phyloP scores from a whole-genome alignment of 345 rosid species.

The Arabis alpina region DNA sequence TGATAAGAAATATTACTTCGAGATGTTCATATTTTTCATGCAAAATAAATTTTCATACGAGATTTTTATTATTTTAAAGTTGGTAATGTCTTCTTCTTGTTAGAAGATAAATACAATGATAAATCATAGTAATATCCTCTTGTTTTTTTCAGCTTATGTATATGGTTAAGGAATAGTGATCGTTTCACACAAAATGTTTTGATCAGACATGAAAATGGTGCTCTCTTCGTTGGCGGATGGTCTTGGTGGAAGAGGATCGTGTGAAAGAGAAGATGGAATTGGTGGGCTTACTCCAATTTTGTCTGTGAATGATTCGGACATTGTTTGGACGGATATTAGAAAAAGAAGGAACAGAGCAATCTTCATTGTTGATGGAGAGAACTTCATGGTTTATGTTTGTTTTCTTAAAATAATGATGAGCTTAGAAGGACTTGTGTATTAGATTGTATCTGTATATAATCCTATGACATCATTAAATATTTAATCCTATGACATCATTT shows the following conservation, averaged over 20 bases:
- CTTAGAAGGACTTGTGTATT: neutral
- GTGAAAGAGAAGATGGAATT: neutral
- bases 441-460: neutral
- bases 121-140: slow-evolving; percentile 1
- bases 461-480: too few relatives aligned
- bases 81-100: too few relatives aligned
- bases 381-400: neutral
- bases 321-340: slow-evolving; percentile 7
- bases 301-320: slow-evolving; percentile 4
- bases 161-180: neutral
- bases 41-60: neutral
- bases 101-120: neutral
- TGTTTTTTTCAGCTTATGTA: neutral
- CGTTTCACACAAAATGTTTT: neutral
- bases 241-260: slow-evolving; percentile 4
- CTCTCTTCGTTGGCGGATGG: neutral
- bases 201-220: neutral
- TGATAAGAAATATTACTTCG: neutral
- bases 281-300: neutral
- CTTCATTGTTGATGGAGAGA: neutral
- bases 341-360: slow-evolving; percentile 10
- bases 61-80: neutral
- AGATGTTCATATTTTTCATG: too few relatives aligned
- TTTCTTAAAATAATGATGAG: slow-evolving; percentile 3
- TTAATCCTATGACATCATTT: too few relatives aligned